Percentiles rank a stretch among this genome's conserved stretches.
phyloP scores from a whole-genome alignment of 768 basidiomycete species.

The Naganishia onofrii region DNA sequence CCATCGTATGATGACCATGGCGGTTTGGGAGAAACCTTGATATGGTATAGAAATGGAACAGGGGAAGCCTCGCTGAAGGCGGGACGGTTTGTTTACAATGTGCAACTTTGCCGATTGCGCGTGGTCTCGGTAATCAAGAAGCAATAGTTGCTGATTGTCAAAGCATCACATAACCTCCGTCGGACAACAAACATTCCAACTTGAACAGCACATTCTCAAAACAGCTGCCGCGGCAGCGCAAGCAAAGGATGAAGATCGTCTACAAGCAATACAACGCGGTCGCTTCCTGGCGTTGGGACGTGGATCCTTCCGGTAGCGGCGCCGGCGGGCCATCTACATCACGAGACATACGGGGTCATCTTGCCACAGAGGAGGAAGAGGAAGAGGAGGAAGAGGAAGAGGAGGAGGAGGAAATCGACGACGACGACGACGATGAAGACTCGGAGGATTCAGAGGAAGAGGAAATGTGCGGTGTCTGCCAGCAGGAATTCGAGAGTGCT shows the following conservation, averaged over 20 bases:
- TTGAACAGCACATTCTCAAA: too few relatives aligned
- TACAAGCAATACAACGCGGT: constrained; percentile 46
- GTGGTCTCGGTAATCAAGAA: too few relatives aligned
- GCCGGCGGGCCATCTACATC: not conserved
- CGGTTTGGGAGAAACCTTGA: too few relatives aligned
- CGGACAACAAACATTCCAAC: too few relatives aligned
- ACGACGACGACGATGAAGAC: constrained; percentile 46
- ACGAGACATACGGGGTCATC: not conserved
- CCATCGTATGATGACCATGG: too few relatives aligned
- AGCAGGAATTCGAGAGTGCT: constrained; percentile 86
- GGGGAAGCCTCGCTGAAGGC: too few relatives aligned
- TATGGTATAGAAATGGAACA: too few relatives aligned
- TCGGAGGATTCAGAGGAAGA: constrained; percentile 60
- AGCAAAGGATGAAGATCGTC: constrained; percentile 51
- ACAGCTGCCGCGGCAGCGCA: too few relatives aligned
- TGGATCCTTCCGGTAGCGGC: not conserved
- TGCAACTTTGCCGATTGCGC: not conserved
- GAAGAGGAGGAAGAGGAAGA: constrained; percentile 29
- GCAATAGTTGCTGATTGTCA: too few relatives aligned
- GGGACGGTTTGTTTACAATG: constrained; percentile 21
- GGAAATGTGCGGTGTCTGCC: constrained; percentile 81
- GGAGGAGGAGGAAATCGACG: constrained; percentile 60
- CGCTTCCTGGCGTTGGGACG: constrained; percentile 51
- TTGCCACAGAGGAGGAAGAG: constrained; percentile 37
- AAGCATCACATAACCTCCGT: too few relatives aligned